Base-by-base conservation (phyloP, 805 yeast genomes). In the Ogataea saltuana region DNA sequence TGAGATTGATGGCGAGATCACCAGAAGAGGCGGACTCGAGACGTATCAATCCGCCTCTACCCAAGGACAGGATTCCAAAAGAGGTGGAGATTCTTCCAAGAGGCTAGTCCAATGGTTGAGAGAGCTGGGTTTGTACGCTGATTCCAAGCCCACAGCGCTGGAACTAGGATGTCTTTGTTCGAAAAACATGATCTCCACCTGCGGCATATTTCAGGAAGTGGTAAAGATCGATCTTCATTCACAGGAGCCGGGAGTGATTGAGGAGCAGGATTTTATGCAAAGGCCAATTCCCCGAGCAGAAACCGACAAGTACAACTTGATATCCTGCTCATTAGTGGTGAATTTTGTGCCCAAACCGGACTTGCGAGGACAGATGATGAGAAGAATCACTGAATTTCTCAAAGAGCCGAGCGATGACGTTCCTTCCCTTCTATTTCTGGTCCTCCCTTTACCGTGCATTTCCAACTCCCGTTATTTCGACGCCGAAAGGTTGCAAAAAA, bases 61-160 rank as follows among this genome's bases (percentile, higher is more conserved):
- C 1, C 78, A 80, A 39, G 99, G 99, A 0, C 99, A 91, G 56
- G 77, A 79, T 45, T 60, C 64, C 0, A 72, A 74, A 35, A 63
- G 98, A 49, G 98, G 99, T 0, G 96, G 97, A 1, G 99, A 91
- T 59, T 88, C 97, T 0, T 88, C 96, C 2, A 86, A 83, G 52
- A 71, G 81, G 55, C 67, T 91, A 33, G 74, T 88, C n/a, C 76
- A 80, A 43, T 88, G 95, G 90, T 63, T 88, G 4, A 66, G 69
- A 17, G 74, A 70, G 26, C 39, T 66, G 29, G 50, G 43, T 5
- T 20, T 46, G 1, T 44, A 41, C 23, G 32, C 22, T 5, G 3
- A 33, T n/a, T 19, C 38, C 29, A 53, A 47, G 7, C 53, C 58
- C 4, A 54, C 32, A 16, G 85, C 95, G 0, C 68, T 91, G 21